Evolutionary conservation across 208 protist species (phyloP).

Genomic region (Crithidia thermophila): DNA sequence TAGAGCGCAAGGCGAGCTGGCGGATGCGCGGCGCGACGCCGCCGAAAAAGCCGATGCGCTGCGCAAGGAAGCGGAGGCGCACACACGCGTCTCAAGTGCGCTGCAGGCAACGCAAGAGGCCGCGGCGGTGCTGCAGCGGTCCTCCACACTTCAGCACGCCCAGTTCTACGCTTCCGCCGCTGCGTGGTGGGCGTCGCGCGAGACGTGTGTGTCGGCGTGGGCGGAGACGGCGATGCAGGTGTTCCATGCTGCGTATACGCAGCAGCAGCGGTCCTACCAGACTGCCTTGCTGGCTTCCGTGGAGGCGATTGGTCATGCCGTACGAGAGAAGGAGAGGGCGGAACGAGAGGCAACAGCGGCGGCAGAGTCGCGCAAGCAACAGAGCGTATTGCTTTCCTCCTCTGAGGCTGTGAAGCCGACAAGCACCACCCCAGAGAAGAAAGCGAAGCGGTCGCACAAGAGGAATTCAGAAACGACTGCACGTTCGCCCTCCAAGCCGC

Average conservation of each 20-base stretch:
- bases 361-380: neutral
- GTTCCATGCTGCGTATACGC: conserved; percentile 2
- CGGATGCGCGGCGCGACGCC: neutral
- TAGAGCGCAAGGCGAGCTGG: neutral
- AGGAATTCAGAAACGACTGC: neutral
- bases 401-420: no score
- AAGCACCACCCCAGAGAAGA: no score
- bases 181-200: conserved; percentile 17
- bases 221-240: conserved; percentile 5
- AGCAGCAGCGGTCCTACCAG: neutral
- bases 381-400: no score
- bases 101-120: conserved; percentile 15
- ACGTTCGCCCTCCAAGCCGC: neutral
- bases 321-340: neutral
- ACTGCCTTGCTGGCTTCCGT: neutral
- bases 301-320: no score
- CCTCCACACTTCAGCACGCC: neutral
- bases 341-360: neutral
- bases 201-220: conserved; percentile 10
- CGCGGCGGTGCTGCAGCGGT: neutral
- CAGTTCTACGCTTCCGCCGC: neutral
- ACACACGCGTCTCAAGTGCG: conserved; percentile 7
- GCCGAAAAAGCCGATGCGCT: neutral
- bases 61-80: conserved; percentile 9
- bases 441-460: neutral